Evolutionary conservation across 2,329 filamentous ascomycete species (phyloP).

Genomic region (Ciborinia camelliae): DNA sequence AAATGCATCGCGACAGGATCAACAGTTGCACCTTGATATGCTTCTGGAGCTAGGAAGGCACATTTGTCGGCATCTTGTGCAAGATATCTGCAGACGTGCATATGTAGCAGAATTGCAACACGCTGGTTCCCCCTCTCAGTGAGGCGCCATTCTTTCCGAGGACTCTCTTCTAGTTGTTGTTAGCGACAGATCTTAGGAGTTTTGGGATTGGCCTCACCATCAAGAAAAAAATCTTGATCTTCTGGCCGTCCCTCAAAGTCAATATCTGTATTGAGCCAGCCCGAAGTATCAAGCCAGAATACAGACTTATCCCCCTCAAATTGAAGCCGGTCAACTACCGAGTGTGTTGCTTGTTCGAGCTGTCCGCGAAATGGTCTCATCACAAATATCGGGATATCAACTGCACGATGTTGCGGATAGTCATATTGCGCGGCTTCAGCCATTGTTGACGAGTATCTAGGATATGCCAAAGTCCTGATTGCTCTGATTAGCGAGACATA

Average conservation of each 20-base stretch:
- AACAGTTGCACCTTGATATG: slow-evolving; percentile 26
- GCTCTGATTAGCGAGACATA: slow-evolving; percentile 40
- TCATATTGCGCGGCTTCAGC: slow-evolving; percentile 20
- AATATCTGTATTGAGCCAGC: slow-evolving; percentile 38
- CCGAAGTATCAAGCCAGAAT: slow-evolving; percentile 42
- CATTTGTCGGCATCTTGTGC: slow-evolving; percentile 36
- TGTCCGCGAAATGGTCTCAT: slow-evolving; percentile 40
- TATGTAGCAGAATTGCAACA: slow-evolving; percentile 39
- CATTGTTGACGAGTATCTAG: slow-evolving; percentile 21
- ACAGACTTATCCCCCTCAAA: slow-evolving; percentile 39
- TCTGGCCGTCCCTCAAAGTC: slow-evolving; percentile 27
- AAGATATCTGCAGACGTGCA: slow-evolving; percentile 41
- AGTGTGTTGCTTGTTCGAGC: slow-evolving; percentile 37
- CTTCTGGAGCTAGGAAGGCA: slow-evolving; percentile 37
- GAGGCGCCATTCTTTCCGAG: slow-evolving; percentile 34
- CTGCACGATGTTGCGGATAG: slow-evolving; percentile 27
- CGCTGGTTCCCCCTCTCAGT: slow-evolving; percentile 38
- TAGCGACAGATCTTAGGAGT: not conserved
- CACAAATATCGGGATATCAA: slow-evolving; percentile 39
- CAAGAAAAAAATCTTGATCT: slow-evolving; percentile 36
- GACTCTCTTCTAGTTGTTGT: slow-evolving; percentile 24
- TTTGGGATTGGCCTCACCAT: slow-evolving; percentile 22
- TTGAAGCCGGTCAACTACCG: slow-evolving; percentile 37
- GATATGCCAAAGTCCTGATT: slow-evolving; percentile 35
- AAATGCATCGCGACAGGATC: slow-evolving; percentile 25